A percentile compares a stretch with the other conserved stretches of the same genome.
These are phyloP conservation scores for Neocatenulostroma microsporum DNA, from an alignment of 2,329 filamentous ascomycete genomes.

Conservation along the genomic window DNA sequence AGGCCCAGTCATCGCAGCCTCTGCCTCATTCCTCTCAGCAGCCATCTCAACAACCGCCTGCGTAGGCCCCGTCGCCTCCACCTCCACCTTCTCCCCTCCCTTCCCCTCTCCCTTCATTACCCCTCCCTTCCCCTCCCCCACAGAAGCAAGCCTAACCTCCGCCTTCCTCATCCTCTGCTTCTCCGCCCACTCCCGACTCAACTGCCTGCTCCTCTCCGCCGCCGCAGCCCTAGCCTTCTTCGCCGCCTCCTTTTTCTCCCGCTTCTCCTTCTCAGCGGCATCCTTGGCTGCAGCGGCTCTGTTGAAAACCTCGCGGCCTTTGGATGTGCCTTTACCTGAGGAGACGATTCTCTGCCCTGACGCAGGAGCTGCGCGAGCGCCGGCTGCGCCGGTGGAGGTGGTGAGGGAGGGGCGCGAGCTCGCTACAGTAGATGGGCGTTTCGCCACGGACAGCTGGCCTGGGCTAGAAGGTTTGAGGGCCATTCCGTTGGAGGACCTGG, in stretches of 20 bases:
- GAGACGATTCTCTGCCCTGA: background rate
- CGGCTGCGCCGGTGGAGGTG: conserved; percentile 2
- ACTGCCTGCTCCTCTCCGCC: conserved; percentile 37
- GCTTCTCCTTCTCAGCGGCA: conserved; percentile 33
- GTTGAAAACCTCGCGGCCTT: conserved; percentile 41
- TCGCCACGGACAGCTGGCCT: conserved; percentile 9
- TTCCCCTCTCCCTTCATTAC: background rate
- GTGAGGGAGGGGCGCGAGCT: conserved; percentile 9
- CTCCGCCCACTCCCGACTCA: conserved; percentile 44
- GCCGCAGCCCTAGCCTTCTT: conserved; percentile 40
- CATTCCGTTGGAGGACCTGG: conserved; percentile 8
- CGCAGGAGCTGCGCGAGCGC: background rate
- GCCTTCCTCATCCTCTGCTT: conserved; percentile 35
- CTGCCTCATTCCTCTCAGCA: too few species aligned
- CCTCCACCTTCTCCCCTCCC: background rate
- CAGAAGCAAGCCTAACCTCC: conserved; percentile 8
- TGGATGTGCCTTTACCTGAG: conserved; percentile 24
- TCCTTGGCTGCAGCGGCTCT: conserved; percentile 37
- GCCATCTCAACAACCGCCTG: background rate
- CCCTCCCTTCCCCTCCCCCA: conserved; percentile 6
- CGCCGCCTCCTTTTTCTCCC: conserved; percentile 42
- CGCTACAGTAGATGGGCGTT: conserved; percentile 12
- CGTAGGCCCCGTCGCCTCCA: background rate
- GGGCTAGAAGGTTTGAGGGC: conserved; percentile 9
- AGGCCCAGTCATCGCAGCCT: background rate